A percentile compares a stretch with the other conserved stretches of the same genome.
phyloP scores from a whole-genome alignment of 2,329 filamentous ascomycete species.

The Tolypocladium pustulatum region DNA sequence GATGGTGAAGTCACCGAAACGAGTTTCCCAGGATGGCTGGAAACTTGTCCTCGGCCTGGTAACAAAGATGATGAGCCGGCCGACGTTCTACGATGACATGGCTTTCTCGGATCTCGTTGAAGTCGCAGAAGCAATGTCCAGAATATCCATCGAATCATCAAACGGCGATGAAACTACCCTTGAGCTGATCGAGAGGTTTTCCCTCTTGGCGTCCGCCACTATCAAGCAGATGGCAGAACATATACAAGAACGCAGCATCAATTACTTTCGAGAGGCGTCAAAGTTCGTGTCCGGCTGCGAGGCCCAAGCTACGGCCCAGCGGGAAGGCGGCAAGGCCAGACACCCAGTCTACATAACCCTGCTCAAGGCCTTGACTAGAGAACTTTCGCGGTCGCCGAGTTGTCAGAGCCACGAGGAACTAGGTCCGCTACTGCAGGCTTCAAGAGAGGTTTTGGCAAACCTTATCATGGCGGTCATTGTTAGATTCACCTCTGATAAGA shows the following conservation, averaged over 20 bases:
- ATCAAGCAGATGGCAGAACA: constrained; percentile 34
- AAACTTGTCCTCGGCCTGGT: constrained; percentile 32
- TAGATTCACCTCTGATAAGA: constrained; percentile 18
- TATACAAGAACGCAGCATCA: constrained; percentile 29
- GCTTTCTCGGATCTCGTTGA: constrained; percentile 25
- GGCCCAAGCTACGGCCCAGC: constrained; percentile 1
- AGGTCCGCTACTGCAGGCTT: constrained; percentile 10
- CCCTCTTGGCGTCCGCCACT: constrained; percentile 17
- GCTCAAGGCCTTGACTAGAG: constrained; percentile 21
- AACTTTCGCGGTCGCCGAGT: constrained; percentile 16
- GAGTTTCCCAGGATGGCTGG: constrained; percentile 18
- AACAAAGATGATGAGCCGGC: constrained; percentile 37
- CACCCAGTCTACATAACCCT: constrained; percentile 22
- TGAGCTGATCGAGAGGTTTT: constrained; percentile 23
- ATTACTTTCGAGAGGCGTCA: constrained; percentile 23
- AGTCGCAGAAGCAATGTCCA: constrained; percentile 21
- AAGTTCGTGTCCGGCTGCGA: constrained; percentile 15
- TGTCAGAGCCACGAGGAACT: constrained; percentile 14
- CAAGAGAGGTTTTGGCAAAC: constrained; percentile 16
- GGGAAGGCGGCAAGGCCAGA: neutral
- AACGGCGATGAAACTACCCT: constrained; percentile 14
- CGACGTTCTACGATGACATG: constrained; percentile 40
- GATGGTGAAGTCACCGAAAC: constrained; percentile 14
- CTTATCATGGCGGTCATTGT: constrained; percentile 14
- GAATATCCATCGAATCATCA: constrained; percentile 12